These are phyloP conservation scores for Imleria badia DNA, from an alignment of 768 basidiomycete species.

Conservation along the genomic window DNA sequence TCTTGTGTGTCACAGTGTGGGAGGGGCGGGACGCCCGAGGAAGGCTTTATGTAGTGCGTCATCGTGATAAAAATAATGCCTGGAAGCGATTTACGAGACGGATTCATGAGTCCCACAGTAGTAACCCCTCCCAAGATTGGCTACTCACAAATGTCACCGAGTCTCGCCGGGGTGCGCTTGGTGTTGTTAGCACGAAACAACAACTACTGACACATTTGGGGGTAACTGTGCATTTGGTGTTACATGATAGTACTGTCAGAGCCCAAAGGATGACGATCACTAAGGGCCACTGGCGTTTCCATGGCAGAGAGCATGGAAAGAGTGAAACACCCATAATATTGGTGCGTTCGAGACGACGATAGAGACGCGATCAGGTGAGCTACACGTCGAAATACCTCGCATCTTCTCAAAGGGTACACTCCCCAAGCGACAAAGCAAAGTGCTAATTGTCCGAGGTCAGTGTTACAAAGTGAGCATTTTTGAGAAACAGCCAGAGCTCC, in stretches of 20 bases:
- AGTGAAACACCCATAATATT: not conserved
- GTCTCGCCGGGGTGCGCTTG: not conserved
- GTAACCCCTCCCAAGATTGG: not conserved
- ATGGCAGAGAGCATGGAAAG: not conserved
- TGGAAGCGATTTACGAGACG: not conserved
- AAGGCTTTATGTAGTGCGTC: conserved; percentile 12
- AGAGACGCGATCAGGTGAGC: too few relatives aligned
- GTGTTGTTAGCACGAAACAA: not conserved
- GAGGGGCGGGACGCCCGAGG: not conserved
- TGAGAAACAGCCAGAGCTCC: not conserved
- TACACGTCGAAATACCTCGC: too few relatives aligned
- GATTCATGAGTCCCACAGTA: not conserved
- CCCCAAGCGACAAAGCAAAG: not conserved
- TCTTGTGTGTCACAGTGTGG: conserved; percentile 9
- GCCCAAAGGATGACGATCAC: too few relatives aligned
- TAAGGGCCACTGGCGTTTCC: not conserved
- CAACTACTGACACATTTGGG: too few relatives aligned
- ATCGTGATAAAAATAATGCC: conserved; percentile 4
- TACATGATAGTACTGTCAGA: too few relatives aligned
- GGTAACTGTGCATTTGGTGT: too few relatives aligned
- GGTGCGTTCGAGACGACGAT: not conserved
- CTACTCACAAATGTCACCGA: not conserved
- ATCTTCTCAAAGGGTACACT: too few relatives aligned
- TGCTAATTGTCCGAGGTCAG: too few relatives aligned
- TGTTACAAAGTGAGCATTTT: not conserved